Percentiles rank a stretch among this genome's conserved stretches.
Evolutionary conservation across 768 basidiomycete genomes (phyloP).

Genomic region (Sporobolomyces roseus): DNA sequence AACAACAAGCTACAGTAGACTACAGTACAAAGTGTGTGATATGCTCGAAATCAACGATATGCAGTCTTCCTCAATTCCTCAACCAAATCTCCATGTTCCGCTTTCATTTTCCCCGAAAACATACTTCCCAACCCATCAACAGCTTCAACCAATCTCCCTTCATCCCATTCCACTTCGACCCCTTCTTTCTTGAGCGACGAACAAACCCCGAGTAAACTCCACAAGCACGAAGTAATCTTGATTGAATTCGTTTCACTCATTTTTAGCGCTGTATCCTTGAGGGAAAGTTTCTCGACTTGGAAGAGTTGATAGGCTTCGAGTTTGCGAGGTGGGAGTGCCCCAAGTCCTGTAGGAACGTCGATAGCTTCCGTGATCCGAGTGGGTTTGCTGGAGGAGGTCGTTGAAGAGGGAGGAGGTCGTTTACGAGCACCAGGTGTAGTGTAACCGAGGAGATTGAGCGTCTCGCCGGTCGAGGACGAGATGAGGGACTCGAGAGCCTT

Average conservation of each 20-base stretch:
- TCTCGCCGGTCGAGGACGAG: background rate
- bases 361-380: no score
- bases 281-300: background rate
- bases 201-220: slow-evolving; percentile 9
- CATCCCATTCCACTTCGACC: slow-evolving; percentile 18
- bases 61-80: background rate
- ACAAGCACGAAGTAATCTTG: slow-evolving; percentile 10
- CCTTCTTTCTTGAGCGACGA: background rate
- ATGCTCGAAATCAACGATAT: background rate
- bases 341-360: no score
- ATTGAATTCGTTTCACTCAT: slow-evolving; percentile 14
- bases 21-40: no score
- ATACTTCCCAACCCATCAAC: background rate
- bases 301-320: slow-evolving; percentile 17
- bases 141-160: background rate
- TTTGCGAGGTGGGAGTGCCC: slow-evolving; percentile 12
- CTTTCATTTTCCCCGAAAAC: background rate
- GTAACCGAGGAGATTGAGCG: background rate
- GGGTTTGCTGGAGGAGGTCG: background rate
- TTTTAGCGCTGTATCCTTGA: background rate
- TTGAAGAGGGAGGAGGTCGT: background rate
- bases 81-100: background rate
- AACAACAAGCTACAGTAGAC: background rate
- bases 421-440: background rate
- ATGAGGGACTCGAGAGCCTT: slow-evolving; percentile 8